phyloP scores from a whole-genome alignment of 2,329 filamentous ascomycete species.

The Colletotrichum endophyticum region DNA sequence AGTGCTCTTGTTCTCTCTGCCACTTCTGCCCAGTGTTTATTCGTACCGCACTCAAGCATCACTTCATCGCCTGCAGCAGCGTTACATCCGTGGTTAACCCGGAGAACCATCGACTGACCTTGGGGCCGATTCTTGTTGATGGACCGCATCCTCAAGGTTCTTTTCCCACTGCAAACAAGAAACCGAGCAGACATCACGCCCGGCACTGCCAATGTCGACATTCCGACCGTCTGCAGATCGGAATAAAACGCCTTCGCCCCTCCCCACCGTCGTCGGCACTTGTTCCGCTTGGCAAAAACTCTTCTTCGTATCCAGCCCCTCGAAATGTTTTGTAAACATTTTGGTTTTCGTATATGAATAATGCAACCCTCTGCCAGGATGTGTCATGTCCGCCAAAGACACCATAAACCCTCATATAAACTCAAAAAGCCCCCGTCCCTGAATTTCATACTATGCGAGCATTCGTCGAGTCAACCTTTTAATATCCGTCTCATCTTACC shows the following conservation, averaged over 20 bases:
- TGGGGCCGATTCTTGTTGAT: neutral
- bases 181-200: neutral
- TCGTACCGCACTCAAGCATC: neutral
- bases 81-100: slow-evolving; percentile 1
- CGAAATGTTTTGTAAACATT: neutral
- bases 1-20: neutral
- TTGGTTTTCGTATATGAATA: neutral
- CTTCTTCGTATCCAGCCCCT: neutral
- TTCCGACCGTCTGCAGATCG: slow-evolving; percentile 4
- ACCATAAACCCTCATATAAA: neutral
- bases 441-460: neutral
- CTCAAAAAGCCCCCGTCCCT: neutral
- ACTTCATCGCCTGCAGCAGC: neutral
- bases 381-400: neutral
- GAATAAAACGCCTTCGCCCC: neutral
- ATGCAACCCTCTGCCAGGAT: neutral
- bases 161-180: neutral
- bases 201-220: neutral
- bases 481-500: slow-evolving; percentile 3
- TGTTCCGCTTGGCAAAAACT: neutral
- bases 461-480: neutral
- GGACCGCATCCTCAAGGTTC: neutral
- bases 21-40: neutral
- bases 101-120: neutral
- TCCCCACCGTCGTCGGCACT: slow-evolving; percentile 1